Evolutionary conservation across 495 filamentous ascomycete genomes (phyloP), one percentile per base, ranked within the genome.

Genomic region (Penicillium nucicola): DNA sequence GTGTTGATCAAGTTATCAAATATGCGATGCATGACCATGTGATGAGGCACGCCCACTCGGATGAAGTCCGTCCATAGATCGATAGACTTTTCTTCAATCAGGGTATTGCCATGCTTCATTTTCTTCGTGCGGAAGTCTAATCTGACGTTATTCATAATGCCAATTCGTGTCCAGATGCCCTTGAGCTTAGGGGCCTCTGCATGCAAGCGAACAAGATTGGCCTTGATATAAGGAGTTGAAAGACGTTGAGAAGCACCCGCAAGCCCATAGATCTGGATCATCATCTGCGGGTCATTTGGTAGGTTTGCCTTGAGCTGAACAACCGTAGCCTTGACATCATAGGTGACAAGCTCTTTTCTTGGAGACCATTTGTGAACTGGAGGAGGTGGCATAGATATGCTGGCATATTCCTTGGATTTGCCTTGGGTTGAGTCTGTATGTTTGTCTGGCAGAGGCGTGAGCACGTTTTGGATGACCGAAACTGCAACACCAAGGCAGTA

Each of bases 1-100:
- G 86, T 84, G 62, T 97, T 97, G 54, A 88, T 81, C 40, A 93
- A 70, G 59, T 97, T 99, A 66, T 99, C 93, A 11, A 93, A 86
- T 47, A 99, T 84, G 54, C 87, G 86, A 67, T 96, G 86, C 55
- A 97, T 78, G 3, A 96, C 83, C 65, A 97, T 80, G 56, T 96
- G 90, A 71, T 97, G 91, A n/a, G 93, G 93, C 36, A 97, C 89
- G 2, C 86, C 90, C 35, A 97, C 40, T 20, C 93, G 82, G 49
- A 97, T 89, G 25, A 90, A 91, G 57, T 97, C 92, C 1, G 85
- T 79, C 51, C 79, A 83, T 12, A 97, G 59, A 64, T 99, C 93
- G 48, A 97, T 81, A 35, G 90, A 88, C 48, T 81, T 87, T 46
- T 97, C 90, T 37, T 92, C 84, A 0, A 77, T 69, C 35, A 86